Evolutionary conservation across 345 rosid species (phyloP), one percentile per base, ranked within the genome.

Genomic region (Rhodamnia rubescens): DNA sequence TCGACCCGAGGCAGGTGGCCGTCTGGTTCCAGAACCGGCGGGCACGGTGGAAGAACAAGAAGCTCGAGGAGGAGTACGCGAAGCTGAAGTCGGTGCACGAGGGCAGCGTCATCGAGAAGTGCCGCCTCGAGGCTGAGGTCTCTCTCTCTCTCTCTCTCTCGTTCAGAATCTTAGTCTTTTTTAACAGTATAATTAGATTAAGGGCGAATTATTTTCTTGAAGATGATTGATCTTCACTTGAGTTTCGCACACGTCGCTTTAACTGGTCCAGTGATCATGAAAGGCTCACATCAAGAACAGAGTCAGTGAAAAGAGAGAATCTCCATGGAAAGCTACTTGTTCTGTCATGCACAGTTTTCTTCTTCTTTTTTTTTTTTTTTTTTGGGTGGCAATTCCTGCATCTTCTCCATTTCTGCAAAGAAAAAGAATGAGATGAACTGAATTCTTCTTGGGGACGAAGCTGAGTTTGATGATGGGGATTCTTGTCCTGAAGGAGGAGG

Each of bases 11-110:
- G 56, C 99, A 97, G 51, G 99, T 97, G 4, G 99, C 99, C 11
- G 96, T 97, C 40, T 97, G 99, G 99, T 97, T 96, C 88, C 99
- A 97, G 83, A 97, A 97, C 93, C 91, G 98, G 32, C 90, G 99
- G 64, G 97, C 99, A 49, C 92, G 99, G 18, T 95, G 94, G 94
- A 97, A 95, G 93, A 92, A 90, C 92, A 97, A 97, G 93, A 95
- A 92, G 91, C 94, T 97, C 8, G 98, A 97, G 87, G 96, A 97
- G 86, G 98, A 94, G 84, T 95, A 94, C 53, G 58, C 89, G 22
- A 92, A 86, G 89, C 83, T 97, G 54, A 96, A 92, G 74, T 83
- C 90, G 10, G 83, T 87, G 32, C 89, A 96, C 82, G 96, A 95
- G 21, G 82, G 27, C 49, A 90, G 61, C 24, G 86, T 94, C 50